phyloP scores from a whole-genome alignment of 1,139 yeast genomes.

The Candida sp. region DNA sequence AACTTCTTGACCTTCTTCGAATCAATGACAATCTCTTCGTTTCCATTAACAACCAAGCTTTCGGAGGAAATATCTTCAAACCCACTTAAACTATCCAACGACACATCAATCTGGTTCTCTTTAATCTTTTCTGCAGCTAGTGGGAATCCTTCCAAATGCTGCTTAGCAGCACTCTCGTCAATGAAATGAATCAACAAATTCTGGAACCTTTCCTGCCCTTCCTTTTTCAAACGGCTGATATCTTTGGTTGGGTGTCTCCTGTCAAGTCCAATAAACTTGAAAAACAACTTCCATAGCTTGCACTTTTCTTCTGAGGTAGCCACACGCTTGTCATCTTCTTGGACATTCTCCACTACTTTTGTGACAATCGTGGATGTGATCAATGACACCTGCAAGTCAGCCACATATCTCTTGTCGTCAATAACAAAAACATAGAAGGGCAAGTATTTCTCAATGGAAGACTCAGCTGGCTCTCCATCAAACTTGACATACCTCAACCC shows the following conservation, averaged over 20 bases:
- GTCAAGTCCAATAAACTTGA: conserved; percentile 54
- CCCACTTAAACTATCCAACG: conserved; percentile 26
- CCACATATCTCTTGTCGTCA: conserved; percentile 46
- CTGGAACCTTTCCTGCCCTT: conserved; percentile 51
- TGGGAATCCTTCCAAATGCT: conserved; percentile 27
- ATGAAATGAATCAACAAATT: conserved; percentile 57
- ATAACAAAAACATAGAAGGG: conserved; percentile 55
- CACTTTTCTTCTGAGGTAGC: conserved; percentile 41
- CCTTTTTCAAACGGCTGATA: conserved; percentile 19
- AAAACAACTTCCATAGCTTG: conserved; percentile 57
- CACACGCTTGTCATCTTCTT: conserved; percentile 27
- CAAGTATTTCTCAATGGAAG: conserved; percentile 39
- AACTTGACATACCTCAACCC: conserved; percentile 61
- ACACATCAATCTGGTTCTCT: conserved; percentile 27
- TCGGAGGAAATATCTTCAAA: conserved; percentile 16
- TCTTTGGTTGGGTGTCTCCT: conserved; percentile 14
- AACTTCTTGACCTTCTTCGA: conserved; percentile 24
- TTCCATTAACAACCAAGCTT: conserved; percentile 14
- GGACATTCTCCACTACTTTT: conserved; percentile 33
- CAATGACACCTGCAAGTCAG: conserved; percentile 70
- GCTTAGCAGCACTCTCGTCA: conserved; percentile 34
- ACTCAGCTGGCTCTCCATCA: conserved; percentile 24
- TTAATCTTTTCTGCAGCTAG: conserved; percentile 20
- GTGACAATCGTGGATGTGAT: conserved; percentile 49
- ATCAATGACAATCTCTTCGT: conserved; percentile 22